phyloP scores from a whole-genome alignment of 1,139 yeast species.

The Taphrina pruni region DNA sequence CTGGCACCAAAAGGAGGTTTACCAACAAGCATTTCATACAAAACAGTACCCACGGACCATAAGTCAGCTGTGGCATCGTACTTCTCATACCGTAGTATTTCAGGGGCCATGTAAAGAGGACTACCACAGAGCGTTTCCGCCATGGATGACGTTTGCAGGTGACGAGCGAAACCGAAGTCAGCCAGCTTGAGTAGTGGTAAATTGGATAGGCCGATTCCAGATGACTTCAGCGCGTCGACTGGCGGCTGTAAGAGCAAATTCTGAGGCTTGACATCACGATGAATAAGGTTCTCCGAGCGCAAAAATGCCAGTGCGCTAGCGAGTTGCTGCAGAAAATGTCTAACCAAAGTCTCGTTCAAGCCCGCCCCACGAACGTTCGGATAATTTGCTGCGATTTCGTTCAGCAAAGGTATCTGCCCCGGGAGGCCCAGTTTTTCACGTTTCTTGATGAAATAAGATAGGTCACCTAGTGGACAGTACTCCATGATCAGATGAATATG shows the following conservation, averaged over 20 bases:
- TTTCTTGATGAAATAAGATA: slow-evolving; percentile 81
- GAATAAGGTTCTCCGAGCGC: slow-evolving; percentile 82
- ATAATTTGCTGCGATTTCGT: slow-evolving; percentile 74
- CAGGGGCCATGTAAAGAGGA: slow-evolving; percentile 98
- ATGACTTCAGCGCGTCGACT: slow-evolving; percentile 58
- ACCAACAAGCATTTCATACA: slow-evolving; percentile 93
- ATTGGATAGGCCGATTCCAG: slow-evolving; percentile 68
- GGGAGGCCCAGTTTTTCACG: slow-evolving; percentile 63
- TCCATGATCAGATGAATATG: slow-evolving; percentile 95
- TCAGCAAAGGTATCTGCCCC: slow-evolving; percentile 76
- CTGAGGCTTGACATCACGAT: slow-evolving; percentile 93
- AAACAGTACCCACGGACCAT: slow-evolving; percentile 97
- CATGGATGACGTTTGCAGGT: slow-evolving; percentile 86
- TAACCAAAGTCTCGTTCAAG: slow-evolving; percentile 73
- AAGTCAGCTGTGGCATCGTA: slow-evolving; percentile 96
- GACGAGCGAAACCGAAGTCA: slow-evolving; percentile 96
- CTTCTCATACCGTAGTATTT: slow-evolving; percentile 88
- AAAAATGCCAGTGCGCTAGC: slow-evolving; percentile 82
- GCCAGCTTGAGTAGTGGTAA: slow-evolving; percentile 90
- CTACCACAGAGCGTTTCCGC: slow-evolving; percentile 98
- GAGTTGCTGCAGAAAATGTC: slow-evolving; percentile 85
- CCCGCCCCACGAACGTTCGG: slow-evolving; percentile 84
- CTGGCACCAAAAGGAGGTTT: slow-evolving; percentile 93
- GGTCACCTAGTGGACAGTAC: slow-evolving; percentile 92
- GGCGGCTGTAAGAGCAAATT: slow-evolving; percentile 82